Conservation (phyloP, 495 filamentous ascomycete genomes). For the Ramalina intermedia region DNA sequence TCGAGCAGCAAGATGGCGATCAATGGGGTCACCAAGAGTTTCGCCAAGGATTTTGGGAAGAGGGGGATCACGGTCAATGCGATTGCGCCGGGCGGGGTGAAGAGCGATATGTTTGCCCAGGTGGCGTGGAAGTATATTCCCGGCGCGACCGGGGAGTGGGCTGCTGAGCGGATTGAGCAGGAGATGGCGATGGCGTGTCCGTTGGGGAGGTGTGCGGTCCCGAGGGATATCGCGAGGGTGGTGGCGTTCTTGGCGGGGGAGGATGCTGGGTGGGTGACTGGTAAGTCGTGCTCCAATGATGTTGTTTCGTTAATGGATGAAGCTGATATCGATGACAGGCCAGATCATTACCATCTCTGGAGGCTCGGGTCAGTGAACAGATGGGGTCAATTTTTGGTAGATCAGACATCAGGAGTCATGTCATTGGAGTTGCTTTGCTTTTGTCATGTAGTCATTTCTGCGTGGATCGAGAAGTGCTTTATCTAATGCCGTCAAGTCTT, state of each 20-base stretch:
- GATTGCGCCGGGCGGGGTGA: constrained; percentile 52
- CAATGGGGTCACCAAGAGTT: constrained; percentile 41
- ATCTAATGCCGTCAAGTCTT: too few species aligned
- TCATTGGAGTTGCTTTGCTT: too few species aligned
- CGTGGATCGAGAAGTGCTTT: too few species aligned
- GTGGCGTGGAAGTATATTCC: constrained; percentile 54
- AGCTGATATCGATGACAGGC: constrained; percentile 6
- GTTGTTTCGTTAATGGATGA: neutral
- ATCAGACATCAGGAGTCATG: too few species aligned
- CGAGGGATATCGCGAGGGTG: constrained; percentile 49
- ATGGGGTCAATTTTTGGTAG: too few species aligned
- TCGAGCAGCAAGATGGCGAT: constrained; percentile 43
- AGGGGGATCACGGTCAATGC: constrained; percentile 51
- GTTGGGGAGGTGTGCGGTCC: constrained; percentile 44
- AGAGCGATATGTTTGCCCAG: constrained; percentile 56
- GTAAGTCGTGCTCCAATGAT: constrained; percentile 26
- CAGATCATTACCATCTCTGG: constrained; percentile 15
- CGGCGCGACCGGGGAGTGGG: constrained; percentile 24
- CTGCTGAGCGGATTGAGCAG: constrained; percentile 18
- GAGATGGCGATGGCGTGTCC: constrained; percentile 41
- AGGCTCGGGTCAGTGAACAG: constrained; percentile 8
- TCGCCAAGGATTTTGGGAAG: constrained; percentile 35
- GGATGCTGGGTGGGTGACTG: constrained; percentile 54
- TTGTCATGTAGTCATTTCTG: too few species aligned
- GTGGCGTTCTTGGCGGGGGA: constrained; percentile 50